Percentiles rank a stretch among this genome's conserved stretches.
These are phyloP conservation scores for Rubus idaeus DNA, from an alignment of 306 rosid species.

Conservation along the genomic window DNA sequence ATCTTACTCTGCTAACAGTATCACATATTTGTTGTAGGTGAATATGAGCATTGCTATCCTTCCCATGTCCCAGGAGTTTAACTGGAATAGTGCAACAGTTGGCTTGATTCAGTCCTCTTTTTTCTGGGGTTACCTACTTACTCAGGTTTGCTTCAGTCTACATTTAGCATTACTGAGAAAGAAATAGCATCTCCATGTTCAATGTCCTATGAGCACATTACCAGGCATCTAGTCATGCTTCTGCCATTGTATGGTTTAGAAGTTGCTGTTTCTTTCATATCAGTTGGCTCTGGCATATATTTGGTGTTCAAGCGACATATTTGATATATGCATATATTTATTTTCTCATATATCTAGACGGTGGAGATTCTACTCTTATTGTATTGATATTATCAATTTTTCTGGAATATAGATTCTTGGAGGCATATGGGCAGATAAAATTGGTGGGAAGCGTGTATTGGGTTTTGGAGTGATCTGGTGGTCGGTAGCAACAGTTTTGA, in stretches of 20 bases:
- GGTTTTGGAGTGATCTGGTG: constrained; percentile 98
- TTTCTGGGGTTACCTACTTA: constrained; percentile 97
- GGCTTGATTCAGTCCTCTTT: constrained; percentile 95
- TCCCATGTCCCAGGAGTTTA: constrained; percentile 88
- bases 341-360: constrained; percentile 10
- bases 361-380: constrained; percentile 8
- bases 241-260: not conserved
- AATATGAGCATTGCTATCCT: constrained; percentile 99
- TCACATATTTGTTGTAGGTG: constrained; percentile 45
- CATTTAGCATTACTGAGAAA: constrained; percentile 17
- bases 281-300: constrained; percentile 10
- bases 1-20: constrained; percentile 22
- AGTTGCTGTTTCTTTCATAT: not conserved
- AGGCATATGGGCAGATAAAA: constrained; percentile 97
- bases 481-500: constrained; percentile 87
- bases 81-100: constrained; percentile 94
- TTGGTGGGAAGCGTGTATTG: constrained; percentile 88
- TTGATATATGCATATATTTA: not conserved
- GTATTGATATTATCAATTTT: constrained; percentile 7
- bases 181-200: constrained; percentile 7
- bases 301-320: constrained; percentile 18
- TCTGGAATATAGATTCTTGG: constrained; percentile 65
- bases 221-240: constrained; percentile 2
- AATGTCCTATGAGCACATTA: constrained; percentile 12
- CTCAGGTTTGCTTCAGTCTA: constrained; percentile 63